Evolutionary conservation across 129 eudicot species (phyloP), one percentile per base, ranked within the genome.

Genomic region (Artemisia tridentata): DNA sequence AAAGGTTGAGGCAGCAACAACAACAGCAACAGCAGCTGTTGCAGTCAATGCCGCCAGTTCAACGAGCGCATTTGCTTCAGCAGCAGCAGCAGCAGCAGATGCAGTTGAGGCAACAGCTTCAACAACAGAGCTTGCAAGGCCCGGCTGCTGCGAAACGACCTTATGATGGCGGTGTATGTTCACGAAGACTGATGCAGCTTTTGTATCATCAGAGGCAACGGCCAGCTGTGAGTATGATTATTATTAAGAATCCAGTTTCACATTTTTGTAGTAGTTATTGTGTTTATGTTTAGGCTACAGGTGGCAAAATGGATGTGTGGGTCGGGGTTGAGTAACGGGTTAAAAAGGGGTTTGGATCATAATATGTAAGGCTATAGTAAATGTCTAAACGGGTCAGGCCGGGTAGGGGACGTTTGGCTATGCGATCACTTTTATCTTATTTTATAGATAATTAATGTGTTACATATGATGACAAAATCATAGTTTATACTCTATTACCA

Each of bases 111-210:
- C 84, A 80, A 70, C 86, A 81, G 2, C 63, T 76, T 11, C 85
- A 84, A 50, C 88, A 72, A 61, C 98, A 86, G 75, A 80, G 82
- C 62, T 17, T 79, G 86, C 99, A 85, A 70, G 86, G 90, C 65
- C 74, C 79, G 27, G 69, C 86, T 64, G 75, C 81, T 15, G 65
- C 82, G 75, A 95, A 90, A 75, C 86, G 95, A 13, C 93, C 97
- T 25, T 82, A 74, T 77, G 97, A 90, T 75, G 76, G 84, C 8
- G 96, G 96, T 77, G 91, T 95, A 12, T 95, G 99, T 68, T 88
- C 99, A 13, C 83, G 99, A 9, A 85, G 97, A 63, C 59, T 95
- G 72, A 95, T 95, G 99, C 97, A 95, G 59, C 90, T 90, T 66
- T 70, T 95, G 49, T 95, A 85, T 84, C 99, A 95, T 79, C 97